These are phyloP conservation scores for Alternaria metachromatica DNA, from an alignment of 2,329 filamentous ascomycete species.

Conservation along the genomic window DNA sequence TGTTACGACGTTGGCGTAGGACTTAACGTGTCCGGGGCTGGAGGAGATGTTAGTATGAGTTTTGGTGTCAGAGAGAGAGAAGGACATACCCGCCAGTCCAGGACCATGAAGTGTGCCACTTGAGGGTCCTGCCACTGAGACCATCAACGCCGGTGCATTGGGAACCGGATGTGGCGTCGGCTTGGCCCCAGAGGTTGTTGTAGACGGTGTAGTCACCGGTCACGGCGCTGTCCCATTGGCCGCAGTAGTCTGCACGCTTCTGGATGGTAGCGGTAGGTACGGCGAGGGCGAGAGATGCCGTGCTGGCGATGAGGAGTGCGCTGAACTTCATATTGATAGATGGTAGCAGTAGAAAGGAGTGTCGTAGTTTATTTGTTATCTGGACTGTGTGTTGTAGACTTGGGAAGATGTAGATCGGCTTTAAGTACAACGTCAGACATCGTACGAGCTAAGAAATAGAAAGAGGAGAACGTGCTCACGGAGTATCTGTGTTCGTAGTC, in stretches of 20 bases:
- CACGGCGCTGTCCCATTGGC: slow-evolving; percentile 38
- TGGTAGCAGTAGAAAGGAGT: not conserved
- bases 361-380: not conserved
- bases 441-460: slow-evolving; percentile 6
- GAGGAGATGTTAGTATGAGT: slow-evolving; percentile 1
- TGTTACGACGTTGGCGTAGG: slow-evolving; percentile 53
- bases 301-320: slow-evolving; percentile 32
- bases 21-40: slow-evolving; percentile 49
- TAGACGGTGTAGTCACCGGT: slow-evolving; percentile 44
- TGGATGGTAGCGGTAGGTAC: slow-evolving; percentile 35
- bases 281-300: slow-evolving; percentile 38
- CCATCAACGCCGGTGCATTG: slow-evolving; percentile 56
- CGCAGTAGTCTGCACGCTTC: slow-evolving; percentile 44
- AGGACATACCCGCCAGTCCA: slow-evolving; percentile 50
- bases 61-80: not conserved
- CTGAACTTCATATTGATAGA: slow-evolving; percentile 38
- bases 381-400: not conserved
- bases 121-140: slow-evolving; percentile 46
- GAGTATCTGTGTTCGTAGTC: slow-evolving; percentile 7
- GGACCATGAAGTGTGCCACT: slow-evolving; percentile 55
- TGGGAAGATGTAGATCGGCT: not conserved
- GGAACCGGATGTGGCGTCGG: slow-evolving; percentile 50
- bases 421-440: slow-evolving; percentile 21
- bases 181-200: slow-evolving; percentile 55
- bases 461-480: slow-evolving; percentile 13